These are phyloP conservation scores for Phialemoniopsis sp. DNA, from an alignment of 2,329 filamentous ascomycete genomes.

Conservation along the genomic window DNA sequence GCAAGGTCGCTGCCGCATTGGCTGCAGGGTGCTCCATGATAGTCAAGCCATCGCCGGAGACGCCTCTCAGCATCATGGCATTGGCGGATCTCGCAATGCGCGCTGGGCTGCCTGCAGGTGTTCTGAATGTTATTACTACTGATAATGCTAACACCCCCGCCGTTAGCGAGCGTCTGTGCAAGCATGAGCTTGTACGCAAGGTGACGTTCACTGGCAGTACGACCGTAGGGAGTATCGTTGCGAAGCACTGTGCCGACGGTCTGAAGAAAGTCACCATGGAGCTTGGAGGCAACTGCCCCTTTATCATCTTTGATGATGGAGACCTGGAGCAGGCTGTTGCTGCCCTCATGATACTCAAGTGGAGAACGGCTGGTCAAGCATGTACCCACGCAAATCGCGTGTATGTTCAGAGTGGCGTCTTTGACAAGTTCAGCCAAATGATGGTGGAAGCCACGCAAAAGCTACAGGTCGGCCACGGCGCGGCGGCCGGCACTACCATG, in stretches of 20 bases:
- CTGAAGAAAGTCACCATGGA: constrained; percentile 84
- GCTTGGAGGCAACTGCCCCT: constrained; percentile 90
- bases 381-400: constrained; percentile 88
- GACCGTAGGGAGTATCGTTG: constrained; percentile 66
- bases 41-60: constrained; percentile 86
- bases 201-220: constrained; percentile 90
- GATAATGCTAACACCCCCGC: constrained; percentile 69
- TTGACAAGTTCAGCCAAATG: constrained; percentile 58
- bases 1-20: constrained; percentile 69
- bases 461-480: constrained; percentile 14
- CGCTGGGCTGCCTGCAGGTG: constrained; percentile 84
- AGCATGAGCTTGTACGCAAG: constrained; percentile 74
- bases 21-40: constrained; percentile 96
- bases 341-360: constrained; percentile 83
- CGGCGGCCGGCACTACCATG: constrained; percentile 21
- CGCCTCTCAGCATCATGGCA: constrained; percentile 84
- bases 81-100: constrained; percentile 81
- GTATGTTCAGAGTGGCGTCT: constrained; percentile 74
- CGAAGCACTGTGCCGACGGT: constrained; percentile 83
- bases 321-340: constrained; percentile 81
- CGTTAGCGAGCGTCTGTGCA: constrained; percentile 74
- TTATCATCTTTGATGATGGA: constrained; percentile 95
- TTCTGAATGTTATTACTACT: constrained; percentile 84
- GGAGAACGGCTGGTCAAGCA: constrained; percentile 91
- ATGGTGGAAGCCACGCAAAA: constrained; percentile 29